Evolutionary conservation across 2,329 filamentous ascomycete species (phyloP), one percentile per base, ranked within the genome.

Genomic region (Talaromyces sp.): DNA sequence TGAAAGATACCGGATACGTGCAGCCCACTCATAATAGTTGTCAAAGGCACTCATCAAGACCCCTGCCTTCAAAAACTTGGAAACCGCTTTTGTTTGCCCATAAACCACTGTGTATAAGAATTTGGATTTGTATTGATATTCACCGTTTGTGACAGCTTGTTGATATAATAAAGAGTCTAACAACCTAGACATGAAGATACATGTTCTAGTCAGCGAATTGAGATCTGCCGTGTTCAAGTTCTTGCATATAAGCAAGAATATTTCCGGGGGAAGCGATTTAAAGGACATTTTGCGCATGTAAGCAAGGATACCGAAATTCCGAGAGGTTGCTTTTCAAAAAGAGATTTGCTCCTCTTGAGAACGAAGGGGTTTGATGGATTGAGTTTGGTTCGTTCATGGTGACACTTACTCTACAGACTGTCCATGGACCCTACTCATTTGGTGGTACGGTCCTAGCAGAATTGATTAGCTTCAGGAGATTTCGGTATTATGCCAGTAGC

Each of bases 51-150:
- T n/a, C 35, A 55, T 46, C 14, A 24, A 54, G 26, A 58, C 57
- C 17, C 35, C 57, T n/a, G 50, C 35, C 31, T 55, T 46, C 13
- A 55, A 35, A 35, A 58, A 54, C 24, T 58, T 58, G 26, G 50
- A 58, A 46, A 46, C 35, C 24, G 51, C 50, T 46, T 32, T 46
- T 1, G 49, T 21, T 43, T 43, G 32, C 10, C 50, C 10, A 54
- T 54, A 46, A 32, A 49, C 9, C 7, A 46, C 57, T 11, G 57
- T 32, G 21, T 46, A 54, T 32, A 54, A 46, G 17, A 58, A 54
- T n/a, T 27, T 29, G 50, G 4, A 14, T 54, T 54, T 58, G 17
- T 54, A 54, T 32, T 31, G 3, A 27, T 27, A 27, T 27, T 27
- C 26, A 32, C 11, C 57, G 3, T 13, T 55, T 26, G 46, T 19